Evolutionary conservation across 805 yeast species (phyloP), one percentile per base, ranked within the genome.

Genomic region (Saccharomycopsis synnaedendra): DNA sequence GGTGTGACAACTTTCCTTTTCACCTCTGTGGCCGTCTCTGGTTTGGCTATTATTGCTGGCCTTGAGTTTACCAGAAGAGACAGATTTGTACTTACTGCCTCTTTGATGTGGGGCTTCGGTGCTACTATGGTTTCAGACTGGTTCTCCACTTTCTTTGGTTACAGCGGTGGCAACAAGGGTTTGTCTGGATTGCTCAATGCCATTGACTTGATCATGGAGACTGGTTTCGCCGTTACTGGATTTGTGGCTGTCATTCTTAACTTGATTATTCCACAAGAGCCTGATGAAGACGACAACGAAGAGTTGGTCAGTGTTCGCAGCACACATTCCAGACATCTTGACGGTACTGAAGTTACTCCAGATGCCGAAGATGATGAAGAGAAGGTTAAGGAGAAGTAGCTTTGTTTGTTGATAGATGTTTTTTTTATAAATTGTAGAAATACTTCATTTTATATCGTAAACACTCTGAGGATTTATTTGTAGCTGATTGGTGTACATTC

Each of bases 1-100:
- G 96, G 96, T 55, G 85, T 87, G 95, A 82, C 81, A 7, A 71
- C 88, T 4, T 83, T 82, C 64, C 66, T 83, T 45, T 83, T 82
- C 70, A 73, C 84, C 33, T 76, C 87, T 3, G 89, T 83, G 33
- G 85, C 85, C 1, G 84, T 80, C 11, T 80, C 88, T 2, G 89
- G 89, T 53, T 62, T 83, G 45, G 73, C 78, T 52, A 80, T 83
- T 58, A 79, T 82, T 50, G 64, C 85, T 30, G 57, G 66, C 42
- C 39, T 43, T 41, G 47, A 39, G 32, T 80, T 82, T 62, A 75
- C 85, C 5, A 72, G 89, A 62, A 74, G 89, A 62, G 87, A 82
- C 61, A 69, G 90, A 53, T 80, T 83, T 57, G 76, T 83, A 27
- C 67, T 83, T 37, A 80, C 90, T 4, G 78, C 82, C 5, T 65